Percentiles rank a stretch among this genome's conserved stretches.
phyloP scores from a whole-genome alignment of 2,329 filamentous ascomycete genomes.

The Alternaria postmessia region DNA sequence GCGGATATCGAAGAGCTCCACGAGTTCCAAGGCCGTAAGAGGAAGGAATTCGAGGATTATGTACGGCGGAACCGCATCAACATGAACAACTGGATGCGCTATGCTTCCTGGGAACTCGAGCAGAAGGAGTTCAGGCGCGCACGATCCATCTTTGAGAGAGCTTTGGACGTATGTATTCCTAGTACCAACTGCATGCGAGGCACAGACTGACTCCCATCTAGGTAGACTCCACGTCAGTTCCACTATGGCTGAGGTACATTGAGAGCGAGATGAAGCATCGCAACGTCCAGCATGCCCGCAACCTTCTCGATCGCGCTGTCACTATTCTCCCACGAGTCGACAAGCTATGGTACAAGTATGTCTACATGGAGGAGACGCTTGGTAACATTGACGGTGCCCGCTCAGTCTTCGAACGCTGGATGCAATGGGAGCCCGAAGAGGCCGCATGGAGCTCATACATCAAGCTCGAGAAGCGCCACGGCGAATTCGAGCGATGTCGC shows the following conservation, averaged over 20 bases:
- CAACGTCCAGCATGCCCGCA: constrained; percentile 90
- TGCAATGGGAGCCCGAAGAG: constrained; percentile 98
- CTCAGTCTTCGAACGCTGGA: constrained; percentile 97
- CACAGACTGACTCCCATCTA: background rate
- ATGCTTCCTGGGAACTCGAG: constrained; percentile 96
- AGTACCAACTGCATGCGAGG: background rate
- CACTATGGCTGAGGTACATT: constrained; percentile 90
- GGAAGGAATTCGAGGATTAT: constrained; percentile 98
- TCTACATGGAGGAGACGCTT: constrained; percentile 98
- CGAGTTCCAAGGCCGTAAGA: constrained; percentile 94
- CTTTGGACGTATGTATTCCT: constrained; percentile 73
- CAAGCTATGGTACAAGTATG: constrained; percentile 99
- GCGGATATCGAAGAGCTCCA: constrained; percentile 97
- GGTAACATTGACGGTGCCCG: constrained; percentile 91
- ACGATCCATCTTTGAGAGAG: constrained; percentile 91
- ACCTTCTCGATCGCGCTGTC: constrained; percentile 93
- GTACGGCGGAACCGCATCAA: constrained; percentile 92
- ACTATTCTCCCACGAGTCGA: constrained; percentile 89
- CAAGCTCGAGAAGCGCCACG: constrained; percentile 94
- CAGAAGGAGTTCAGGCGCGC: constrained; percentile 96
- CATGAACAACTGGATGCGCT: constrained; percentile 99
- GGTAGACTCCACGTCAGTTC: constrained; percentile 78
- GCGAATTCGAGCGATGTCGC: constrained; percentile 88
- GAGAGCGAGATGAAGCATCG: constrained; percentile 88
- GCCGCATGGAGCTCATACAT: constrained; percentile 96